These are phyloP conservation scores for Entomortierella beljakovae DNA, from an alignment of 192 early-diverging fungal species.

Conservation along the genomic window DNA sequence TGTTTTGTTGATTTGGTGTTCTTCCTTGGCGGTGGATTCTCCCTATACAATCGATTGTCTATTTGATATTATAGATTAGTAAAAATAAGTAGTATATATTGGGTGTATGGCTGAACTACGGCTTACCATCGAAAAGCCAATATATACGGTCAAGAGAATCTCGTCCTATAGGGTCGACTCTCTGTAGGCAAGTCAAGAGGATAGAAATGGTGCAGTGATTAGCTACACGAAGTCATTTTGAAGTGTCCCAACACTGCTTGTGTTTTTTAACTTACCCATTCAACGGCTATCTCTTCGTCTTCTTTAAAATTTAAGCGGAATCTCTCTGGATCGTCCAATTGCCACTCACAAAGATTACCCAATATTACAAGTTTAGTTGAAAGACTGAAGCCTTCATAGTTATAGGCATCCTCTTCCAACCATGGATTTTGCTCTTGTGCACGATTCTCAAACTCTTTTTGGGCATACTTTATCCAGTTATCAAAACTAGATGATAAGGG, in stretches of 20 bases:
- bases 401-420: conserved; percentile 53
- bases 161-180: conserved; percentile 80
- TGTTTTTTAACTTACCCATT: conserved; percentile 64
- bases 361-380: conserved; percentile 22
- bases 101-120: not conserved
- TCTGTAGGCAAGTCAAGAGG: conserved; percentile 42
- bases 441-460: conserved; percentile 52
- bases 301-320: conserved; percentile 63
- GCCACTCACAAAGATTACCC: conserved; percentile 68
- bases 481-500: conserved; percentile 25
- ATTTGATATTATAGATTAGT: not conserved
- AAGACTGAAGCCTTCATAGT: conserved; percentile 19
- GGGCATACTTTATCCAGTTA: conserved; percentile 55
- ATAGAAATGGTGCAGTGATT: not conserved
- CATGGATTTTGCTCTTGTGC: conserved; percentile 61
- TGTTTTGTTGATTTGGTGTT: conserved; percentile 46
- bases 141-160: conserved; percentile 76
- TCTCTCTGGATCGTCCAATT: conserved; percentile 75
- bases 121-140: conserved; percentile 84
- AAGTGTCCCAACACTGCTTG: not conserved
- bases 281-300: conserved; percentile 66
- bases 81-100: not conserved
- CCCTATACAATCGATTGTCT: conserved; percentile 81
- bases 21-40: conserved; percentile 58
- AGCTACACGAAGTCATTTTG: not conserved